Evolutionary conservation across 2,329 filamentous ascomycete species (phyloP).

Genomic region (Cordyceps militaris): DNA sequence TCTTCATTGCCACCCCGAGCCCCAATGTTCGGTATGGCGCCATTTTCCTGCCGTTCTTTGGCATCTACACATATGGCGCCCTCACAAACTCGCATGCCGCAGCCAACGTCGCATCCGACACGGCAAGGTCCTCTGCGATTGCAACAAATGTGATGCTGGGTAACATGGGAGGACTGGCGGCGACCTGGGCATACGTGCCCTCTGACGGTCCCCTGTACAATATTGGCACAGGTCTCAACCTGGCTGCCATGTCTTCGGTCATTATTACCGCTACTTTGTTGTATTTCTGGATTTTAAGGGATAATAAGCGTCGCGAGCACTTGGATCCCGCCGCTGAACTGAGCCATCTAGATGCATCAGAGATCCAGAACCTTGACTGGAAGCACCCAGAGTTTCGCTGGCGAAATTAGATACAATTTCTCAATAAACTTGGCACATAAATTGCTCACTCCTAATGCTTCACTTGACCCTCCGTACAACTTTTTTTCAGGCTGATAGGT

Average conservation of each 20-base stretch:
- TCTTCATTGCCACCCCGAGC: constrained; percentile 53
- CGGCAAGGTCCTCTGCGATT: constrained; percentile 56
- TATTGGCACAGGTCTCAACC: constrained; percentile 64
- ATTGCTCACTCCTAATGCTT: no score
- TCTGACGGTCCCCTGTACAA: constrained; percentile 57
- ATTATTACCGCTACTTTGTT: constrained; percentile 43
- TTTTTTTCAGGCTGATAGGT: no score
- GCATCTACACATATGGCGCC: constrained; percentile 55
- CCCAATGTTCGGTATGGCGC: constrained; percentile 55
- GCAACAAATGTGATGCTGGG: constrained; percentile 47
- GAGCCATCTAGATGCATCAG: constrained; percentile 43
- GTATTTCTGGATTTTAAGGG: constrained; percentile 53
- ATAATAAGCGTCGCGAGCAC: constrained; percentile 52
- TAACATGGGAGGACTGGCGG: constrained; percentile 8
- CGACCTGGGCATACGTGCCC: constrained; percentile 35
- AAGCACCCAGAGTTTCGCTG: constrained; percentile 61
- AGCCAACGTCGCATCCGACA: constrained; percentile 65
- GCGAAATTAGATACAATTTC: constrained; percentile 26
- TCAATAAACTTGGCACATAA: no score
- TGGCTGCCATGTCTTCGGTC: constrained; percentile 51
- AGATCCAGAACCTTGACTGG: constrained; percentile 59
- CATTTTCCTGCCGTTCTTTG: constrained; percentile 57
- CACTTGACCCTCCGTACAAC: no score
- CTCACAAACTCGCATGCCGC: constrained; percentile 59
- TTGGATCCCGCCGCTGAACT: constrained; percentile 50